These are phyloP conservation scores for Lanmaoa rubissima DNA, from an alignment of 768 basidiomycete species.

Conservation along the genomic window DNA sequence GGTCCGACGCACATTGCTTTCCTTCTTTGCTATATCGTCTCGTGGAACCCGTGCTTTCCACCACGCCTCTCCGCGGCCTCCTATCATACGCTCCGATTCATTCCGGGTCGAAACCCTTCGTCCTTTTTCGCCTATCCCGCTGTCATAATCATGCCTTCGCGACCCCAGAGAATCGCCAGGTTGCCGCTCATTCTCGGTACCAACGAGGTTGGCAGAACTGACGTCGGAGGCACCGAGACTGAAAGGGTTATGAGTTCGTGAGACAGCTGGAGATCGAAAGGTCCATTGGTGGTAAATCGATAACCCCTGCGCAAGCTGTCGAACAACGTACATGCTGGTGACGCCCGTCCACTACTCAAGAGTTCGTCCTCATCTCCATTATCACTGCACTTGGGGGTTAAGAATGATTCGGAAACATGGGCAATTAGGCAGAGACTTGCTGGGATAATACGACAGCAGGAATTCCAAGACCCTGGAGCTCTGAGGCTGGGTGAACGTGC, in stretches of 20 bases:
- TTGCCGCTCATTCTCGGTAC: conserved; percentile 17
- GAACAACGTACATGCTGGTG: conserved; percentile 56
- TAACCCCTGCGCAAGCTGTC: conserved; percentile 1
- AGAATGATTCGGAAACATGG: background rate
- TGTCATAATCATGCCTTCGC: background rate
- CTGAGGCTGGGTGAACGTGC: conserved; percentile 26
- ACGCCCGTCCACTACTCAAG: conserved; percentile 77
- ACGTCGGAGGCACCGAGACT: conserved; percentile 30
- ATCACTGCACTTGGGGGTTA: conserved; percentile 12
- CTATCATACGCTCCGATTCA: conserved; percentile 28
- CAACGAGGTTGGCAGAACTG: conserved; percentile 27
- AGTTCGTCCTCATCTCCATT: conserved; percentile 59
- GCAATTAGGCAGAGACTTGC: conserved; percentile 23
- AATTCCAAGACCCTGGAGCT: conserved; percentile 28
- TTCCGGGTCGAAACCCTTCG: conserved; percentile 53
- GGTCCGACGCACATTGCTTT: conserved; percentile 24
- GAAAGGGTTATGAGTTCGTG: conserved; percentile 23
- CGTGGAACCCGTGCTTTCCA: conserved; percentile 19
- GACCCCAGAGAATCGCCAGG: conserved; percentile 1
- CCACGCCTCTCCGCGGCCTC: conserved; percentile 16
- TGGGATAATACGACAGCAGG: conserved; percentile 42
- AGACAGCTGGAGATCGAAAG: conserved; percentile 18
- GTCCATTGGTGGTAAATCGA: conserved; percentile 7
- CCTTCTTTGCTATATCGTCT: conserved; percentile 11
- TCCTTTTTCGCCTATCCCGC: conserved; percentile 1